These are phyloP conservation scores for Acanthamoeba triangularis DNA, from an alignment of 208 protist genomes.

Conservation along the genomic window DNA sequence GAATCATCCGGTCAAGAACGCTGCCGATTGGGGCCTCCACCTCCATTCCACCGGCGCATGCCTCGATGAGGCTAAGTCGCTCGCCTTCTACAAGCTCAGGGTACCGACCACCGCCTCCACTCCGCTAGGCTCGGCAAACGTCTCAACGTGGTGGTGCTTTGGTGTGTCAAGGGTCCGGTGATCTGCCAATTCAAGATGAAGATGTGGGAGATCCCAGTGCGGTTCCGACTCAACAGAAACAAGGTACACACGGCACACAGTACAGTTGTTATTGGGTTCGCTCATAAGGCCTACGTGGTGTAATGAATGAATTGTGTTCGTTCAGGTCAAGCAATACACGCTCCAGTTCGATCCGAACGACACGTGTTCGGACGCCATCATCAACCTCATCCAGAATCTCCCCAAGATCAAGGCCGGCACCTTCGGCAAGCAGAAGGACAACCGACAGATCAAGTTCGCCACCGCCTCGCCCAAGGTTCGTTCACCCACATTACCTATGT, in stretches of 20 bases:
- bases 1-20: conserved; percentile 46
- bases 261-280: too few relatives aligned
- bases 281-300: too few relatives aligned
- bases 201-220: conserved; percentile 53
- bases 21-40: conserved; percentile 41
- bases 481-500: background rate
- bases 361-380: conserved; percentile 56
- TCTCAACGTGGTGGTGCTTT: background rate
- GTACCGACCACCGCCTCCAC: background rate
- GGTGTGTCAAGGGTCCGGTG: background rate
- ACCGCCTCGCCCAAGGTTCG: background rate
- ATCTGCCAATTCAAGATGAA: conserved; percentile 78
- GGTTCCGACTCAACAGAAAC: conserved; percentile 56
- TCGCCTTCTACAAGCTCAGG: conserved; percentile 42
- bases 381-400: conserved; percentile 62
- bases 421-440: conserved; percentile 30
- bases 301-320: too few relatives aligned
- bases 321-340: conserved; percentile 57
- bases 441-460: background rate
- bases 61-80: conserved; percentile 53
- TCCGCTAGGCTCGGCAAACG: background rate
- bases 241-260: background rate
- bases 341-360: conserved; percentile 62
- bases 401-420: conserved; percentile 46
- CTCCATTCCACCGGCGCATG: conserved; percentile 36